Evolutionary conservation across 495 filamentous ascomycete genomes (phyloP).

Genomic region (Talaromyces stipitatus): DNA sequence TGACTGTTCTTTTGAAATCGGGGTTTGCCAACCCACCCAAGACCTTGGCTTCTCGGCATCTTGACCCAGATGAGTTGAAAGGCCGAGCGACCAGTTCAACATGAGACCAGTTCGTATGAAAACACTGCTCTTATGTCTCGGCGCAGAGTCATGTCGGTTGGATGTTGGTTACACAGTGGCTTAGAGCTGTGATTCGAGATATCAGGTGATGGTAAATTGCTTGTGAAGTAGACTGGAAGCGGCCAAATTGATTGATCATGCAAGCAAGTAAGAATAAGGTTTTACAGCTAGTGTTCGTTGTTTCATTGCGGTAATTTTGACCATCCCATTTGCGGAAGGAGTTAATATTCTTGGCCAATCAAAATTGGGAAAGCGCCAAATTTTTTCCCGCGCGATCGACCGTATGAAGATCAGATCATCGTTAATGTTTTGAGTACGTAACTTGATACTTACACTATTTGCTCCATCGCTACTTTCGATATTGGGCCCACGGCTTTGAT

Average conservation of each 20-base stretch:
- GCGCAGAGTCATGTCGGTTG: no score
- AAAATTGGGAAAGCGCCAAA: not conserved
- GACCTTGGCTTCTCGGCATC: not conserved
- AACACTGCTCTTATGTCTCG: not conserved
- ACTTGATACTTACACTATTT: no score
- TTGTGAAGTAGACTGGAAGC: not conserved
- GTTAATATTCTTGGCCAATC: not conserved
- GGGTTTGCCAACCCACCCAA: slow-evolving; percentile 1
- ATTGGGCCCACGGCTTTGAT: no score
- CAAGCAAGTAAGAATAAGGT: not conserved
- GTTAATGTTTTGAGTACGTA: not conserved
- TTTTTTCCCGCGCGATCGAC: not conserved
- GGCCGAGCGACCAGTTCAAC: not conserved
- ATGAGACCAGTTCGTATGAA: not conserved
- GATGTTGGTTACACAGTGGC: not conserved
- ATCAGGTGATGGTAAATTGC: not conserved
- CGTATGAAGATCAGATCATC: not conserved
- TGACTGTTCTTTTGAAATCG: not conserved
- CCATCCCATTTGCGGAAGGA: not conserved
- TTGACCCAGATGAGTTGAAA: not conserved
- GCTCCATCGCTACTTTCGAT: no score
- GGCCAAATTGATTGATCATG: not conserved
- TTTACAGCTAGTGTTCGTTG: not conserved
- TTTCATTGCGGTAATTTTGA: not conserved
- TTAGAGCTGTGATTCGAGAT: not conserved